Evolutionary conservation across 169 alveolate genomes (phyloP), one percentile per base, ranked within the genome.

Genomic region (Haemoproteus tartakovskyi): DNA sequence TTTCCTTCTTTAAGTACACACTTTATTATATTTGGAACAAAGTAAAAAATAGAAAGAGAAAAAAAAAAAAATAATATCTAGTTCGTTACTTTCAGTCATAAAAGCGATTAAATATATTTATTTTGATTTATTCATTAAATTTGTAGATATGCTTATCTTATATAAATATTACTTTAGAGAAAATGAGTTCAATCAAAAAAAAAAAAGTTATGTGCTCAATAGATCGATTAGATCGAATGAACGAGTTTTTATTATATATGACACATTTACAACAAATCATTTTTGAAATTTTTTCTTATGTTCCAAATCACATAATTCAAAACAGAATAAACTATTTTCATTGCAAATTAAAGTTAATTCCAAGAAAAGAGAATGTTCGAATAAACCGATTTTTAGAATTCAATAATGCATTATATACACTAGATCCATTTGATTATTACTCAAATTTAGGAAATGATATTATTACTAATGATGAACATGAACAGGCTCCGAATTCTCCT

Each of bases 51-150:
- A 27, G n/a, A 14, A 40, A 30, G 22, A 12, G 5, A 18, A 12
- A 56, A 33, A 6, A 33, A 6, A 33, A 33, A 33, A 33, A 9
- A 33, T 5, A 1, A 14, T 26, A 3, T 12, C 26, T 5, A 47
- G 24, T 14, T 26, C 38, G 3, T 11, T 67, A 18, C 14, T 40
- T 26, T 12, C 18, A 3, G 14, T 67, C 21, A 26, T 51, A 29
- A 74, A 74, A 27, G 57, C 38, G 22, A 74, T 74, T 33, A 43
- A 74, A 45, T 74, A 74, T 48, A 19, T 57, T 18, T 3, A 56
- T 36, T 12, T 74, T 1, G 84, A 74, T 33, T 56, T 74, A 45
- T 74, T 74, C 36, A 27, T 60, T 11, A 74, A 74, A 50, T 74
- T 43, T 18, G 57, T 62, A 21, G 46, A 74, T 38, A 14, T 45